phyloP scores from a whole-genome alignment of 352 stramenopile species.

The Globisporangium spinosum region DNA sequence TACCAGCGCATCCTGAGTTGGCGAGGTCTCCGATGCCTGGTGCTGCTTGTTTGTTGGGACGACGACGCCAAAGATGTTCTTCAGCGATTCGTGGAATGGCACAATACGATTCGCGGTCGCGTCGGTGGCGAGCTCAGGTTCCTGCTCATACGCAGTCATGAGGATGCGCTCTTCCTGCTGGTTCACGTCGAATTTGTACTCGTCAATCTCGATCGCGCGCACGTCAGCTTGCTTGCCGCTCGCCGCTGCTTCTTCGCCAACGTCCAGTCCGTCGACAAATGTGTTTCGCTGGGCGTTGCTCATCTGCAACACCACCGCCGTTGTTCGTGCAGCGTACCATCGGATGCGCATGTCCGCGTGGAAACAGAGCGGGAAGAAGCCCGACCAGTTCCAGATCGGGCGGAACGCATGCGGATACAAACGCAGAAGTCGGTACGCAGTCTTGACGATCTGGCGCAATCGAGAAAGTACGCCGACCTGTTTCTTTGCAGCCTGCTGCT shows the following conservation, averaged over 20 bases:
- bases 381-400: constrained; percentile 76
- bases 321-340: constrained; percentile 62
- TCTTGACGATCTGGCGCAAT: constrained; percentile 52
- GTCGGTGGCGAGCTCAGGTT: neutral
- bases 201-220: constrained; percentile 57
- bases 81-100: constrained; percentile 69
- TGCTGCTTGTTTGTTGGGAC: constrained; percentile 59
- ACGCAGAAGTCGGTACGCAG: constrained; percentile 52
- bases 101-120: constrained; percentile 18
- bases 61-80: constrained; percentile 82
- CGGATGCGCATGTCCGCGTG: constrained; percentile 51
- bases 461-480: constrained; percentile 27
- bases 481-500: constrained; percentile 29
- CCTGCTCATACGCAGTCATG: constrained; percentile 28
- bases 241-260: constrained; percentile 48
- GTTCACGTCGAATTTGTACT: constrained; percentile 39
- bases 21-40: constrained; percentile 7
- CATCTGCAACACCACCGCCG: constrained; percentile 64
- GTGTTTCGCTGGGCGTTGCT: constrained; percentile 55
- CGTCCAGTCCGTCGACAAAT: constrained; percentile 52
- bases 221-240: constrained; percentile 29
- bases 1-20: constrained; percentile 36
- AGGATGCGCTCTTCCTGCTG: constrained; percentile 50
- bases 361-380: constrained; percentile 79
- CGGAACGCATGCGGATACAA: constrained; percentile 49